Evolutionary conservation across 768 basidiomycete genomes (phyloP).

Genomic region (Tricholoma terreum): DNA sequence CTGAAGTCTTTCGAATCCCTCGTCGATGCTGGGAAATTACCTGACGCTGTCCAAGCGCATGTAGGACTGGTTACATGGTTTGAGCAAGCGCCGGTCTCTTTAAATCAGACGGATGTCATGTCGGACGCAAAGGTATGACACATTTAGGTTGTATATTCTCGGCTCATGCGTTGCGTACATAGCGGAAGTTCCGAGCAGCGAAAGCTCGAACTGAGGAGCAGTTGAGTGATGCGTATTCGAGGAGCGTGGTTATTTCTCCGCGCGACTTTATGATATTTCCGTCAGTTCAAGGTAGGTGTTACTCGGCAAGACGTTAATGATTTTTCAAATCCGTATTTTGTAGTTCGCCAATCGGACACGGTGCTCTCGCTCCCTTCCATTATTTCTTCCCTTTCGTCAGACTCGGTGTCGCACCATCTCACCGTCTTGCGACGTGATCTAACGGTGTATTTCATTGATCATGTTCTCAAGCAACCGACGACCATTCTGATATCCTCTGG

Average conservation of each 20-base stretch:
- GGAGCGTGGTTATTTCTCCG: constrained; percentile 51
- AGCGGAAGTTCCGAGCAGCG: constrained; percentile 56
- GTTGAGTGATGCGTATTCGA: constrained; percentile 63
- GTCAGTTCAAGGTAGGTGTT: constrained; percentile 42
- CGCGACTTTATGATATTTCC: constrained; percentile 48
- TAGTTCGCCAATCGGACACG: constrained; percentile 58
- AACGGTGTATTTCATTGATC: constrained; percentile 54
- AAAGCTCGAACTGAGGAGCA: constrained; percentile 68
- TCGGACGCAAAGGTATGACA: constrained; percentile 54
- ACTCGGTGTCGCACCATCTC: constrained; percentile 54
- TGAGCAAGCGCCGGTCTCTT: constrained; percentile 43
- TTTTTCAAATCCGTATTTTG: constrained; percentile 1
- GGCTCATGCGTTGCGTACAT: not conserved
- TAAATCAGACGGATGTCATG: constrained; percentile 51
- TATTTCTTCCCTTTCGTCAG: constrained; percentile 54
- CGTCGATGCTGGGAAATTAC: constrained; percentile 56
- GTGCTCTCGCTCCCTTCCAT: constrained; percentile 51
- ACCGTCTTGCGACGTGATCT: constrained; percentile 65
- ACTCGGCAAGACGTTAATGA: not conserved
- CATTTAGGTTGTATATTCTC: not conserved
- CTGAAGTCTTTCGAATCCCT: constrained; percentile 43
- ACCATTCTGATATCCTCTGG: constrained; percentile 37
- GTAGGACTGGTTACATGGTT: constrained; percentile 42
- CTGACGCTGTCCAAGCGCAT: constrained; percentile 55
- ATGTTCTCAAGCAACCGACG: constrained; percentile 51